Percentiles rank a stretch among this genome's conserved stretches.
Conservation (phyloP, 2,329 filamentous ascomycete species). For the Venturia pyrina region DNA sequence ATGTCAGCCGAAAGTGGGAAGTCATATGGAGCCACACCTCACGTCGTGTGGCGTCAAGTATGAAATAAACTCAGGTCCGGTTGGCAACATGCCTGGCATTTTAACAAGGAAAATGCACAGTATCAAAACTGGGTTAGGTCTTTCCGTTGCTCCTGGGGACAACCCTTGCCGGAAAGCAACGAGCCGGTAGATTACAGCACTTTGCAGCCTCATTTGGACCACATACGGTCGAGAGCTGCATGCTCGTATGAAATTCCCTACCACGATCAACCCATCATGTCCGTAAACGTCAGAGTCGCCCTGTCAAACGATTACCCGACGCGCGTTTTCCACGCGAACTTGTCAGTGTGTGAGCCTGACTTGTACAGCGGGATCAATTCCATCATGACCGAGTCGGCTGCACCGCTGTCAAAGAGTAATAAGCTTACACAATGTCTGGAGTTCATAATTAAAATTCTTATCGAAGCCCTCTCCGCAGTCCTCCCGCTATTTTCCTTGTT, state of each 20-base stretch:
- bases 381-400: neutral
- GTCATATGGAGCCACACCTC: neutral
- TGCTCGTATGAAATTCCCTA: neutral
- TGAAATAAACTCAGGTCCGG: neutral
- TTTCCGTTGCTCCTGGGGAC: neutral
- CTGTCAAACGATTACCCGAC: neutral
- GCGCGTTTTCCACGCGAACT: neutral
- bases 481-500: neutral
- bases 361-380: neutral
- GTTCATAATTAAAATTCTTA: neutral
- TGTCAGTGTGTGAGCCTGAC: neutral
- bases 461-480: neutral
- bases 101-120: neutral
- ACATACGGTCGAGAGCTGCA: neutral
- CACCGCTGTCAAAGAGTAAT: neutral
- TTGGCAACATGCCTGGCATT: neutral
- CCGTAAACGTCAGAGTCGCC: neutral
- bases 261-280: neutral
- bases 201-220: neutral
- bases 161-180: neutral
- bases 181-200: neutral
- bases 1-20: neutral
- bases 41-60: neutral
- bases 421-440: neutral
- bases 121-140: neutral